phyloP scores from a whole-genome alignment of 2,329 filamentous ascomycete species.

The Arthrobotrys musiformis region DNA sequence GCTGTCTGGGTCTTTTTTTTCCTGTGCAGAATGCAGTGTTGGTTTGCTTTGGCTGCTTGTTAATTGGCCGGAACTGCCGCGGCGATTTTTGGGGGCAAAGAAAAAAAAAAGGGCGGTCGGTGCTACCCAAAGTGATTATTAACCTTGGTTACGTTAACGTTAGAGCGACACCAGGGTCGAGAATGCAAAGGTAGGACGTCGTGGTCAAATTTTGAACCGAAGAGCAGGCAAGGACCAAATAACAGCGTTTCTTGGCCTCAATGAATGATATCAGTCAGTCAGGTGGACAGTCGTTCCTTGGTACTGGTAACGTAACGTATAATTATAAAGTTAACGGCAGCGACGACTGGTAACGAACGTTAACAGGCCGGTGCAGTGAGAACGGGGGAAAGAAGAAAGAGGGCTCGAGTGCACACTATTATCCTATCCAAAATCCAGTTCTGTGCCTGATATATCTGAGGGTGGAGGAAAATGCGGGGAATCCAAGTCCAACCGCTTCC shows the following conservation, averaged over 20 bases:
- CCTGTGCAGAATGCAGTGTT: constrained; percentile 22
- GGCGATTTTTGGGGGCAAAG: constrained; percentile 30
- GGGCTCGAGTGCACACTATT: background rate
- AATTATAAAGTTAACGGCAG: no score
- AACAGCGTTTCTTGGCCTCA: constrained; percentile 28
- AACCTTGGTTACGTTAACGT: constrained; percentile 33
- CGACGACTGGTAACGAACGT: constrained; percentile 25
- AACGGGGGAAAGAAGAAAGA: constrained; percentile 14
- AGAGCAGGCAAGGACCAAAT: constrained; percentile 23
- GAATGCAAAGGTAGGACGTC: background rate
- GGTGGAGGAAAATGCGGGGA: constrained; percentile 33
- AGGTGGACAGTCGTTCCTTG: constrained; percentile 26
- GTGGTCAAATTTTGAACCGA: constrained; percentile 49
- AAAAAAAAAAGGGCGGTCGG: background rate
- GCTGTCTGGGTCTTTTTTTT: constrained; percentile 33
- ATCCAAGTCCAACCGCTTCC: constrained; percentile 14
- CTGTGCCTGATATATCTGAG: background rate
- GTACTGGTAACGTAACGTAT: constrained; percentile 44
- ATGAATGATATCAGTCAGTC: constrained; percentile 12
- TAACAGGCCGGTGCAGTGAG: constrained; percentile 2
- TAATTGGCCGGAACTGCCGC: constrained; percentile 52
- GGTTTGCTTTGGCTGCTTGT: constrained; percentile 24
- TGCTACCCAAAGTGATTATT: constrained; percentile 30
- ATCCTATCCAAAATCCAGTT: background rate
- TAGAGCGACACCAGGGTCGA: background rate